Conservation (phyloP, 441 rosid species). For the Populus hybrid region DNA sequence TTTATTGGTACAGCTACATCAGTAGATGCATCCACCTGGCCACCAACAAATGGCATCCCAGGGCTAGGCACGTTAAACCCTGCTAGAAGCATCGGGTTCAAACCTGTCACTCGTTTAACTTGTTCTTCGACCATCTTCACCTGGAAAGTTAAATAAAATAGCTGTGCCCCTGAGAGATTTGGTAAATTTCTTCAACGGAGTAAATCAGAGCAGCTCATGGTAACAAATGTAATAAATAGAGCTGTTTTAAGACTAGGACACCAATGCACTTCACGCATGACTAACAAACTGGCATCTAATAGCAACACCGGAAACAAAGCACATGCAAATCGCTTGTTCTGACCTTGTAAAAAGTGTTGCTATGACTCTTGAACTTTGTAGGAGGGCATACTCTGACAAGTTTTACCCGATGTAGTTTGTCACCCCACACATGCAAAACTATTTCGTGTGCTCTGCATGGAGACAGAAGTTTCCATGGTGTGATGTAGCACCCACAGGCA, state of each 20-base stretch:
- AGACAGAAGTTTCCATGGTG: conserved; percentile 14
- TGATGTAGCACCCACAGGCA: not conserved
- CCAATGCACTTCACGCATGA: not conserved
- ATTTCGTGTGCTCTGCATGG: conserved; percentile 1
- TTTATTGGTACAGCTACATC: conserved; percentile 39
- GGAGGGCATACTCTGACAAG: conserved; percentile 7
- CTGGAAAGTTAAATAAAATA: conserved; percentile 38
- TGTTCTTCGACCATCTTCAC: conserved; percentile 99
- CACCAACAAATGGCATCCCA: conserved; percentile 52
- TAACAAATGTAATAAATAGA: not conserved
- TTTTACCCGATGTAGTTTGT: not conserved
- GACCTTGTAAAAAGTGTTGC: not conserved
- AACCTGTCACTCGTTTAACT: conserved; percentile 79
- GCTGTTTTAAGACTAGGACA: not conserved
- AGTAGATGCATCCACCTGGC: conserved; percentile 40
- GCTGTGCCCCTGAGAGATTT: conserved; percentile 11
- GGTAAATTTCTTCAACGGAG: not conserved
- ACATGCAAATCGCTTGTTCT: conserved; percentile 9
- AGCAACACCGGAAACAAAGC: not conserved
- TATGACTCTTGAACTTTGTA: not conserved
- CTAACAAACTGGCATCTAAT: not conserved
- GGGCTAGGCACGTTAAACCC: conserved; percentile 50
- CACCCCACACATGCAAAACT: not conserved
- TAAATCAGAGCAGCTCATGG: not conserved
- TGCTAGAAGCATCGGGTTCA: conserved; percentile 65